Evolutionary conservation across 2,329 filamentous ascomycete species (phyloP), one percentile per base, ranked within the genome.

Genomic region (Botrytis porri): DNA sequence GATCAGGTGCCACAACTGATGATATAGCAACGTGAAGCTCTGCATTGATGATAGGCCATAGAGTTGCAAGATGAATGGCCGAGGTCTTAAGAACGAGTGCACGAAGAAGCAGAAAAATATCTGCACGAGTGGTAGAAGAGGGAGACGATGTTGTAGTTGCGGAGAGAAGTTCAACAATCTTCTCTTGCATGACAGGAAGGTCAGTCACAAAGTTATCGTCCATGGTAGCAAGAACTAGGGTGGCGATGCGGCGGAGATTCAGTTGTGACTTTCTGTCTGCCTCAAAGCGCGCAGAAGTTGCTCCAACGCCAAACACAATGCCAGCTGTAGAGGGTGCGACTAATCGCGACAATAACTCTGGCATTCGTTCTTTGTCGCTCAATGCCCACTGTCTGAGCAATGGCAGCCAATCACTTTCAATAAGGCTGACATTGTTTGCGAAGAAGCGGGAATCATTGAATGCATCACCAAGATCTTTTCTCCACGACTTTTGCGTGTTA

Each of bases 241-340:
- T 87, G 7, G 94, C 90, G 64, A 97, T 89, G 64, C 96, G 89
- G 20, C 95, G 92, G 29, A 99, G 87, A 76, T 94, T 97, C 43
- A 97, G 87, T 82, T 98, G 95, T 1, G 95, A 94, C 82, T 92
- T 96, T 73, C 95, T 91, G 82, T 99, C 96, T 9, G 97, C 94
- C 83, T 99, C 96, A n/a, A 97, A 88, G 73, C 96, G 88, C 51
- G 96, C 96, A 61, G 95, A 97, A 35, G 93, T 94, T 10, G 96
- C 96, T 18, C 97, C 97, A 0, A 99, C 96, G n/a, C 96, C 96
- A 79, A 99, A 99, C 81, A 99, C 95, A 77, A 99, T 97, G 14
- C 96, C 96, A 0, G 97, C 96, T 22, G 95, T 95, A 1, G 95
- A 94, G 9, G 96, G 96, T 6, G 95, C 88, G 9, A 90, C 90